phyloP scores from a whole-genome alignment of 768 basidiomycete genomes.

The Naganishia antarctica region DNA sequence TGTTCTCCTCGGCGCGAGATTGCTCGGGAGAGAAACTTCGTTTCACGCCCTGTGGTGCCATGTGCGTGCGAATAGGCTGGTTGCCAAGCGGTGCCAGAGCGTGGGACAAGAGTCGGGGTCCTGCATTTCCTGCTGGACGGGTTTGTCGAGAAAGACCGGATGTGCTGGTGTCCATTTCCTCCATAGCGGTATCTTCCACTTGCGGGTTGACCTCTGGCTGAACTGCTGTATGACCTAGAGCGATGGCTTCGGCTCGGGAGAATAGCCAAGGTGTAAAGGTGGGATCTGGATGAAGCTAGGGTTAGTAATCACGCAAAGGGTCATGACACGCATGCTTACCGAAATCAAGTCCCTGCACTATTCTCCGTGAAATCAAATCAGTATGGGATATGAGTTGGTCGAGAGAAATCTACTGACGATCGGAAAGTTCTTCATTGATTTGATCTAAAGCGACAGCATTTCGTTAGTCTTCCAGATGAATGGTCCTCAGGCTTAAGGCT shows the following conservation, averaged over 20 bases:
- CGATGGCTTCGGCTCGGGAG: slow-evolving; percentile 30
- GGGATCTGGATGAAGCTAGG: slow-evolving; percentile 30
- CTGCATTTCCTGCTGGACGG: slow-evolving; percentile 13
- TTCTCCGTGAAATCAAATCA: background rate
- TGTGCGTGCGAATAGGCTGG: slow-evolving; percentile 5
- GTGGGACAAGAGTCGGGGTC: slow-evolving; percentile 33
- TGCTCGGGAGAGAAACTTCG: slow-evolving; percentile 34
- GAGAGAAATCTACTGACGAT: slow-evolving; percentile 34
- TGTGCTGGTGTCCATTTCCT: slow-evolving; percentile 18
- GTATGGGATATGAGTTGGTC: too few species aligned
- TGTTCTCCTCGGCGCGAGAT: background rate
- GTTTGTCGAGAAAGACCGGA: slow-evolving; percentile 11
- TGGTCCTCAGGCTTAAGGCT: background rate
- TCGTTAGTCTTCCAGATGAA: slow-evolving; percentile 1
- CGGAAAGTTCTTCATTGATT: slow-evolving; percentile 46
- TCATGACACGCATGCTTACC: background rate
- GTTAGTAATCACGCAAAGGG: slow-evolving; percentile 31
- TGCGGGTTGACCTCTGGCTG: background rate
- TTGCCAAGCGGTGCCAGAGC: slow-evolving; percentile 38
- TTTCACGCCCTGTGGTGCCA: slow-evolving; percentile 31
- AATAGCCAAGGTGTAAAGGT: slow-evolving; percentile 45
- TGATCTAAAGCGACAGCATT: slow-evolving; percentile 21
- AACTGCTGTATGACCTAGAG: background rate
- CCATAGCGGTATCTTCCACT: slow-evolving; percentile 9
- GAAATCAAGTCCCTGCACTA: slow-evolving; percentile 22